Evolutionary conservation across 345 rosid genomes (phyloP), one percentile per base, ranked within the genome.

Genomic region (Draba incana): DNA sequence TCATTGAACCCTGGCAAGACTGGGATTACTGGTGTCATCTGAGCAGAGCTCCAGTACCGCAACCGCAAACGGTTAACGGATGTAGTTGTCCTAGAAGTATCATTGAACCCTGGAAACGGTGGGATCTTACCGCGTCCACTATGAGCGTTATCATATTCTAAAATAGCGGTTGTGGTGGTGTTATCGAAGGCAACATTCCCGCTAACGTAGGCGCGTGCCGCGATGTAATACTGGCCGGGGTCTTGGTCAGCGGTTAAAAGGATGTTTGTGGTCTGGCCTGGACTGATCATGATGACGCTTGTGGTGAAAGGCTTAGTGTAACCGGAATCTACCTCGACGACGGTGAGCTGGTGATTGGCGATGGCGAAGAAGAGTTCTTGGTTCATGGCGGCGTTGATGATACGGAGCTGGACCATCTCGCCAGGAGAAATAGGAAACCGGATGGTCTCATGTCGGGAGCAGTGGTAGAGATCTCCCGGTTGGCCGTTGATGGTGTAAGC

Each of bases 401-500:
- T 57, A 11, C 92, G 75, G 11, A 87, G 73, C 51, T 82, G 67
- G 70, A 82, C 81, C 0, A 84, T 83, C 71, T 87, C 83, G 8
- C 92, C 84, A 8, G 77, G 56, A 45, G 38, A 7, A 47, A 63
- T 63, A 35, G 45, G 31, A 12, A 63, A 63, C 20, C 33, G 56
- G 31, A 23, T 5, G 12, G 71, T 66, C 53, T 43, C 53, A 0
- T 31, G 27, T 20, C 35, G 45, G 9, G 65, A 68, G 66, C 90
- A 88, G 10, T 67, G 68, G 20, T 86, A 45, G 38, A 88, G 66
- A 2, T 86, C 63, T 7, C 94, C 90, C 0, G 94, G 85, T 37
- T 79, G 79, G 11, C 94, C 94, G 20, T 88, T 88, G 54, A 88
- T 88, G 8, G 94, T 88, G 62, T 84, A 88, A 66, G 94, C 91